These are phyloP conservation scores for Rhizophora apiculata DNA, from an alignment of 345 rosid species.

Conservation along the genomic window DNA sequence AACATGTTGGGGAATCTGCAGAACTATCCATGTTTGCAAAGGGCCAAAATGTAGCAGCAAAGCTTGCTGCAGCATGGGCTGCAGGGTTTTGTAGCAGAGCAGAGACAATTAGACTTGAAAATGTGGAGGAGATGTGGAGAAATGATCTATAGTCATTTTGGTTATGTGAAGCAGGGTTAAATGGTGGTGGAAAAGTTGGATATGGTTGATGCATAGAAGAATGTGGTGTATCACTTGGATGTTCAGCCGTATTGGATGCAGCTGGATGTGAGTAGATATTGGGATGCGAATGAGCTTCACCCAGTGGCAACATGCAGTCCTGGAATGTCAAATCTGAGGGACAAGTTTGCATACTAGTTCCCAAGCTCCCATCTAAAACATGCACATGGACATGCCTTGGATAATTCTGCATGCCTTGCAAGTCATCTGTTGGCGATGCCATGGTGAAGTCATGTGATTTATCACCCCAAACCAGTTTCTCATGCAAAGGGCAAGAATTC, in stretches of 20 bases:
- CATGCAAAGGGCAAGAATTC: conserved; percentile 31
- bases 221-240: conserved; percentile 38
- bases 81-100: conserved; percentile 78
- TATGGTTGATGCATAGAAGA: conserved; percentile 41
- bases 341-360: conserved; percentile 43
- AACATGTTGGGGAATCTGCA: conserved; percentile 44
- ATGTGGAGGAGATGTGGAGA: conserved; percentile 64
- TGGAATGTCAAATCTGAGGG: conserved; percentile 38
- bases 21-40: conserved; percentile 50
- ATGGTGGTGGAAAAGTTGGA: conserved; percentile 55
- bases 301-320: conserved; percentile 44
- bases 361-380: conserved; percentile 51
- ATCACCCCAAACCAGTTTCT: conserved; percentile 36
- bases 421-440: conserved; percentile 36
- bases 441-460: conserved; percentile 30
- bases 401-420: conserved; percentile 52
- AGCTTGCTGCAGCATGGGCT: conserved; percentile 76
- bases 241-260: conserved; percentile 53
- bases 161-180: conserved; percentile 38
- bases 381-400: conserved; percentile 70
- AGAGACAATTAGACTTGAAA: conserved; percentile 68
- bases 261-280: conserved; percentile 42
- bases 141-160: conserved; percentile 70
- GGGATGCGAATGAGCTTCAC: conserved; percentile 44
- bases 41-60: conserved; percentile 81